A percentile compares a stretch with the other conserved stretches of the same genome.
Conservation (phyloP, 2,329 filamentous ascomycete genomes). For the Diaporthe ampelina region DNA sequence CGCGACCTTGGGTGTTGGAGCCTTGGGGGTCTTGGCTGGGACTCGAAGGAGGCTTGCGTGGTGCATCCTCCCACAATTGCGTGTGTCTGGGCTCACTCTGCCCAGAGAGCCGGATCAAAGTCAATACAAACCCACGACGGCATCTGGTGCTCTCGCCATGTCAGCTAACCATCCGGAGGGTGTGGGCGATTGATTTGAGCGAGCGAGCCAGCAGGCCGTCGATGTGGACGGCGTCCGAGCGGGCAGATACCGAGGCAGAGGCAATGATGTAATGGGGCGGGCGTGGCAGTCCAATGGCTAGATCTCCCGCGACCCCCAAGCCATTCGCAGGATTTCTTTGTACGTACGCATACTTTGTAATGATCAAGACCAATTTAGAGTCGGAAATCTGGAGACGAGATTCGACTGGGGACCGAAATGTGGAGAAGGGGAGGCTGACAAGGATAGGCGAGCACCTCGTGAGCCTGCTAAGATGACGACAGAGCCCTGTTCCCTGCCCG, state of each 20-base stretch:
- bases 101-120: slow-evolving; percentile 31
- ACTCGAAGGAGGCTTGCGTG: slow-evolving; percentile 12
- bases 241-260: slow-evolving; percentile 33
- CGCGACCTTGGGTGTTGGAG: not conserved
- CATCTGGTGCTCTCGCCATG: slow-evolving; percentile 17
- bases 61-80: slow-evolving; percentile 34
- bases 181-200: slow-evolving; percentile 5
- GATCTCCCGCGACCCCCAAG: not conserved
- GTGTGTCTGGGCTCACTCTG: slow-evolving; percentile 30
- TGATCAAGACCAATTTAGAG: slow-evolving; percentile 37
- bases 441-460: slow-evolving; percentile 27
- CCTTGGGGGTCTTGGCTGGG: slow-evolving; percentile 21
- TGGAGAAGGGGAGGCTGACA: slow-evolving; percentile 35
- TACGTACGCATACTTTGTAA: slow-evolving; percentile 40
- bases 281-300: slow-evolving; percentile 1
- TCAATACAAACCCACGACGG: slow-evolving; percentile 15
- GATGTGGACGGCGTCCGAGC: not conserved
- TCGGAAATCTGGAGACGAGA: slow-evolving; percentile 32
- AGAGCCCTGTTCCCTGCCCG: slow-evolving; percentile 31
- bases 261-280: slow-evolving; percentile 34
- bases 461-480: slow-evolving; percentile 37
- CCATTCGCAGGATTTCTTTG: slow-evolving; percentile 34
- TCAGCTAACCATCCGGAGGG: not conserved
- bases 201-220: slow-evolving; percentile 4
- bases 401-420: slow-evolving; percentile 32